These are phyloP conservation scores for Penstemon eatonii DNA, from an alignment of 257 asterid species.

Conservation along the genomic window DNA sequence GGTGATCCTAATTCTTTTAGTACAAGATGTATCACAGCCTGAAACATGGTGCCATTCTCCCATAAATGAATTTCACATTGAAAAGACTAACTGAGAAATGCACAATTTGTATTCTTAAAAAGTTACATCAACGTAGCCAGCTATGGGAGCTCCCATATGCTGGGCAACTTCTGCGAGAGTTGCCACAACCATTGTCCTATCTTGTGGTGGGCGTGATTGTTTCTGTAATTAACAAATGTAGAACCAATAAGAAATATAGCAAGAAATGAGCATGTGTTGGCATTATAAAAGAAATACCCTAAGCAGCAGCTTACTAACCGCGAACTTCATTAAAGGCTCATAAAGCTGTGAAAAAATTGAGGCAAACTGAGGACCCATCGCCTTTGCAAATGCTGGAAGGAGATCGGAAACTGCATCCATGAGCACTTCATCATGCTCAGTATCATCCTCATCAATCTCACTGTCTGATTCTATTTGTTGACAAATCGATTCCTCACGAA, in stretches of 20 bases:
- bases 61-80: constrained; percentile 24
- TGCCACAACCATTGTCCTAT: constrained; percentile 98
- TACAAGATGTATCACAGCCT: constrained; percentile 85
- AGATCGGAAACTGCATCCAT: constrained; percentile 99
- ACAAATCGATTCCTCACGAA: constrained; percentile 80
- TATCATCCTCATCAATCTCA: constrained; percentile 81
- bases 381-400: constrained; percentile 96
- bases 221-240: constrained; percentile 49
- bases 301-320: constrained; percentile 54
- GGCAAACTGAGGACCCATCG: constrained; percentile 86
- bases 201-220: constrained; percentile 85
- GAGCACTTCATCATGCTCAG: constrained; percentile 94
- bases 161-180: constrained; percentile 99
- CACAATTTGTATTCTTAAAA: constrained; percentile 6
- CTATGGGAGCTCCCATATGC: constrained; percentile 96
- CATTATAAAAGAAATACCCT: background rate
- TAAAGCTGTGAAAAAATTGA: constrained; percentile 74
- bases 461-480: constrained; percentile 82
- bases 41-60: constrained; percentile 35
- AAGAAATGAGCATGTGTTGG: background rate
- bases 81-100: constrained; percentile 1
- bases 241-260: constrained; percentile 14
- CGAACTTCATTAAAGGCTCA: constrained; percentile 87
- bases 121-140: constrained; percentile 78
- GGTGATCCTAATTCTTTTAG: constrained; percentile 89